A percentile compares a stretch with the other conserved stretches of the same genome.
Evolutionary conservation across 2,329 filamentous ascomycete genomes (phyloP).

Genomic region (Ophiostoma pallidulum): DNA sequence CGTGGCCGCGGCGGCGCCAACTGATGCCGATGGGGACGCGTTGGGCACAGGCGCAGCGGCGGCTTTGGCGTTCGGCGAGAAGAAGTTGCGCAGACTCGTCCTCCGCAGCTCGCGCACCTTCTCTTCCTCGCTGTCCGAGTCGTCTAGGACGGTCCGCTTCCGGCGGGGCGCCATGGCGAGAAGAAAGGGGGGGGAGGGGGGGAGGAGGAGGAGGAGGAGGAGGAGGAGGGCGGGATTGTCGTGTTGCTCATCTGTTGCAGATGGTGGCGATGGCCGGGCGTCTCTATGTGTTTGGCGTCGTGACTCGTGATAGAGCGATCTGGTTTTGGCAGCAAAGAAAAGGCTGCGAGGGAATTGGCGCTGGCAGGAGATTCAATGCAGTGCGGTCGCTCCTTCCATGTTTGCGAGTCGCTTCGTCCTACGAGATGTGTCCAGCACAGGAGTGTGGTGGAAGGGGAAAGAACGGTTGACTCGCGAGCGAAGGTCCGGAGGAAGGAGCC

Average conservation of each 20-base stretch:
- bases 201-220: not conserved
- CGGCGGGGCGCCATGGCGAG: conserved; percentile 47
- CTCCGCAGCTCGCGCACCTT: conserved; percentile 23
- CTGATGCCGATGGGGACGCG: conserved; percentile 13
- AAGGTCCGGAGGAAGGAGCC: too few relatives aligned
- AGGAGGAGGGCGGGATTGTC: not conserved
- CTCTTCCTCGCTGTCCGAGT: conserved; percentile 42
- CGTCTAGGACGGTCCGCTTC: conserved; percentile 45
- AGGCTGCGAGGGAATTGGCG: not conserved
- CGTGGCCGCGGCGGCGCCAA: conserved; percentile 19
- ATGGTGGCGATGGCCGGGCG: not conserved
- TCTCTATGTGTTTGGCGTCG: too few relatives aligned
- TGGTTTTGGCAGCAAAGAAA: not conserved
- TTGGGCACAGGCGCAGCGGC: conserved; percentile 23
- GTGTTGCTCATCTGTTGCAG: conserved; percentile 4
- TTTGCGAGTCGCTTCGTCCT: not conserved
- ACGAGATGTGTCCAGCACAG: too few relatives aligned
- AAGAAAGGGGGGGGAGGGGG: not conserved
- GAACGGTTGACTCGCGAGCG: not conserved
- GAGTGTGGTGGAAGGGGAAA: not conserved
- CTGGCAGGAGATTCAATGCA: not conserved
- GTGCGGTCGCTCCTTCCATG: conserved; percentile 5
- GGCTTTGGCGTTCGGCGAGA: conserved; percentile 38
- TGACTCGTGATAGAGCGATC: not conserved
- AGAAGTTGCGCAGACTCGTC: conserved; percentile 44